Evolutionary conservation across 495 filamentous ascomycete species (phyloP), one percentile per base, ranked within the genome.

Genomic region (Lentithecium fluviatile): DNA sequence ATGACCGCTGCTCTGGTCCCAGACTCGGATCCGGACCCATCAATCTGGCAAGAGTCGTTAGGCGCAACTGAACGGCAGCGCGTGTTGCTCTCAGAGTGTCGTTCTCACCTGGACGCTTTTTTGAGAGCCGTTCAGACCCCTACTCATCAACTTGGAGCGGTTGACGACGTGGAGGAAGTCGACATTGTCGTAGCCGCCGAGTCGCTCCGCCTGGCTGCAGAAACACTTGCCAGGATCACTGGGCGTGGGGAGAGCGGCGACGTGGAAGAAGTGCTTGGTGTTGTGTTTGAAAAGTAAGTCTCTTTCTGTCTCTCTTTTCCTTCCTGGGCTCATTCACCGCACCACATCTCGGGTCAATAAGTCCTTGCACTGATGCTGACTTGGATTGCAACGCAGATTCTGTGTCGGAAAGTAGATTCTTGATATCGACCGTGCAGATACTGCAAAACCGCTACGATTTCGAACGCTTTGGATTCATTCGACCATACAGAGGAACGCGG

Each of bases 181-280:
- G 92, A 97, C 70, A 85, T 97, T n/a, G 95, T 97, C 2, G 78
- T 92, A 45, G 92, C 91, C n/a, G 95, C 94, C 0, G 94, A 99
- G 73, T 82, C 89, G 70, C 74, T 97, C 52, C 88, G 94, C 32
- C 82, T 81, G 46, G 92, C 93, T 13, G 95, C 91, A 2, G 85
- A 86, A 32, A 82, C 82, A 53, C 77, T 99, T 11, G 87, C 89
- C 1, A 84, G 85, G 64, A 95, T 97, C 60, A 97, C 91, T 3
- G 94, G 94, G 1, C 84, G 83, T 56, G 94, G 92, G 1, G 88
- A 89, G 58, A 82, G 81, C 42, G 91, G 90, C 1, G 94, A 99
- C 80, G 90, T 99, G 29, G 93, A 99, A 73, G 94, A 97, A 68
- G 91, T 97, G 1, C 75, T 99, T 58, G 95, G 95, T 1, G 93